Evolutionary conservation across 169 alveolate genomes (phyloP).

Genomic region (Eimeria acervulina): DNA sequence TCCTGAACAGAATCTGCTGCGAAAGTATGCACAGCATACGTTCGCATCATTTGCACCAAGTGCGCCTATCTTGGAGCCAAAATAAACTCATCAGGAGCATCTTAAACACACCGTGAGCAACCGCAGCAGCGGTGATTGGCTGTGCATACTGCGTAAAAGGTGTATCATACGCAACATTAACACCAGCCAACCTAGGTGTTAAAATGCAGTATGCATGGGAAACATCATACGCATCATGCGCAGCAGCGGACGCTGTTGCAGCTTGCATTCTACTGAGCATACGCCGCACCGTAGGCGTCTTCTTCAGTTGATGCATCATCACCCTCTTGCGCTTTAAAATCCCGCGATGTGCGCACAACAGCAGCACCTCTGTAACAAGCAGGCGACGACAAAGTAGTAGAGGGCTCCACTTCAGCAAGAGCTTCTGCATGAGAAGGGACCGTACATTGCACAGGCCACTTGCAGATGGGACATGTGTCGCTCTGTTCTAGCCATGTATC

Average conservation of each 20-base stretch:
- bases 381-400: not conserved
- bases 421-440: constrained; percentile 31
- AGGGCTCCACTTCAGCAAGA: not conserved
- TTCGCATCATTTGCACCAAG: too few relatives aligned
- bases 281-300: not conserved
- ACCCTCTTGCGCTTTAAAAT: not conserved
- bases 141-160: not conserved
- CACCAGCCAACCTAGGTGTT: not conserved
- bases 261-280: not conserved
- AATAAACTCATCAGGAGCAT: not conserved
- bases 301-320: not conserved
- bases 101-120: not conserved
- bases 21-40: too few relatives aligned
- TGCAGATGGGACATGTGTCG: constrained; percentile 47
- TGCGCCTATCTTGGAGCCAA: not conserved
- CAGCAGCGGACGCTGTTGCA: not conserved
- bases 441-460: constrained; percentile 45
- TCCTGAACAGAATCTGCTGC: too few relatives aligned
- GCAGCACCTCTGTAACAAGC: not conserved
- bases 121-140: not conserved
- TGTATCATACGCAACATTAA: not conserved
- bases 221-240: not conserved
- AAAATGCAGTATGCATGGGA: not conserved
- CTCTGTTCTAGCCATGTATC: constrained; percentile 51
- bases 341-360: not conserved